These are phyloP conservation scores for Trypanosomatidae sp. DNA, from an alignment of 208 protist genomes.

Conservation along the genomic window DNA sequence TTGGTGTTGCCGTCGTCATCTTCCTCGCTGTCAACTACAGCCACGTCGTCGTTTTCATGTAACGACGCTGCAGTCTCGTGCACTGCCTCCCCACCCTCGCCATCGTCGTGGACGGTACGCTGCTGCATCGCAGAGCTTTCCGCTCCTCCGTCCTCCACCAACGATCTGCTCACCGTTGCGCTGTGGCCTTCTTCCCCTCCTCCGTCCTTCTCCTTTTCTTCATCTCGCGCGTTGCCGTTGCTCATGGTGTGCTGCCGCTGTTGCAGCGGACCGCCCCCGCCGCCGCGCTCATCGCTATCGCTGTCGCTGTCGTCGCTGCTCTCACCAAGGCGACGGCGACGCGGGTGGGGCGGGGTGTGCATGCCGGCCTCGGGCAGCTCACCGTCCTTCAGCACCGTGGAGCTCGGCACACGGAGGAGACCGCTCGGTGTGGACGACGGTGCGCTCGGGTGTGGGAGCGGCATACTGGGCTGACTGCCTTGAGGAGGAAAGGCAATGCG, in stretches of 20 bases:
- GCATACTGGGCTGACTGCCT: not conserved
- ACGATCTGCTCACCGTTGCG: not conserved
- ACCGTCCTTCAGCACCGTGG: conserved; percentile 22
- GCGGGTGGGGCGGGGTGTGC: conserved; percentile 5
- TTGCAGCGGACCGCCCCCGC: not conserved
- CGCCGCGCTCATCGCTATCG: not conserved
- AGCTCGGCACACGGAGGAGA: conserved; percentile 13
- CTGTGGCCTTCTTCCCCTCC: too few species aligned
- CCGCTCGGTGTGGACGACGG: not conserved
- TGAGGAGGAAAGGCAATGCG: not conserved
- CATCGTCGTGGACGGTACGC: too few species aligned
- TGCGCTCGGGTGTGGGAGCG: not conserved
- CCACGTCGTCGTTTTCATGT: too few species aligned
- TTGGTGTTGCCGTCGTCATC: too few species aligned
- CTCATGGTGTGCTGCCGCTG: too few species aligned
- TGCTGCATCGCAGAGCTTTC: too few species aligned
- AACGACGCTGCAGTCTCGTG: too few species aligned
- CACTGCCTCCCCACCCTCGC: too few species aligned
- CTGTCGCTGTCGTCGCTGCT: conserved; percentile 18
- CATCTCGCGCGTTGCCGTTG: not conserved
- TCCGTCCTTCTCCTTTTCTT: too few species aligned
- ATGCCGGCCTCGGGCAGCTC: conserved; percentile 15
- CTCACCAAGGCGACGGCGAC: conserved; percentile 13
- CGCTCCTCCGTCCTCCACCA: too few species aligned
- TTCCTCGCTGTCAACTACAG: too few species aligned